Evolutionary conservation across 2,329 filamentous ascomycete species (phyloP).

Genomic region (Fusarium fracticaudum): DNA sequence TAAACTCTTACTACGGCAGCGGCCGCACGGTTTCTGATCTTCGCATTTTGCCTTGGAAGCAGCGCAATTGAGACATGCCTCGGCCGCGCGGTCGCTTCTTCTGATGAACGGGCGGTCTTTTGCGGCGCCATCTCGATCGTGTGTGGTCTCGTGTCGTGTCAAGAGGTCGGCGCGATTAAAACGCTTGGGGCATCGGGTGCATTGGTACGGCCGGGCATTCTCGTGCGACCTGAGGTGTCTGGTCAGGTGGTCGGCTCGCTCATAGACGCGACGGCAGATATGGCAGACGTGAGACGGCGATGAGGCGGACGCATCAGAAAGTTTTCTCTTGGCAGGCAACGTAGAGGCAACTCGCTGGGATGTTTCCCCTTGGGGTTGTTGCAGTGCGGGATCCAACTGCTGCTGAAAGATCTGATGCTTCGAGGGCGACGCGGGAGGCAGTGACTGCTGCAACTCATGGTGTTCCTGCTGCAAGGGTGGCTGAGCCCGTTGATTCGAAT

Average conservation of each 20-base stretch:
- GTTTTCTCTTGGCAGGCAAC: slow-evolving; percentile 38
- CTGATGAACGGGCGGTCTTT: slow-evolving; percentile 42
- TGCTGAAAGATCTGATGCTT: slow-evolving; percentile 31
- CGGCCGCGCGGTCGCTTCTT: slow-evolving; percentile 39
- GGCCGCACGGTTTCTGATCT: slow-evolving; percentile 41
- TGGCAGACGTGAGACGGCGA: slow-evolving; percentile 42
- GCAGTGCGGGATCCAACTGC: slow-evolving; percentile 29
- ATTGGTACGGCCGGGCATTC: slow-evolving; percentile 42
- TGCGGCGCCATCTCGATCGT: slow-evolving; percentile 41
- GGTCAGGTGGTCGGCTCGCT: slow-evolving; percentile 41
- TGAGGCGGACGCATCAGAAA: slow-evolving; percentile 39
- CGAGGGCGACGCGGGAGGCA: slow-evolving; percentile 25
- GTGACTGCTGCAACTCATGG: slow-evolving; percentile 26
- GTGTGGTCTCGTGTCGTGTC: slow-evolving; percentile 41
- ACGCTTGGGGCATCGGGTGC: slow-evolving; percentile 41
- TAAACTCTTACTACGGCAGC: slow-evolving; percentile 41
- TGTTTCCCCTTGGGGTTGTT: slow-evolving; percentile 15
- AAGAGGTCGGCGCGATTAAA: slow-evolving; percentile 42
- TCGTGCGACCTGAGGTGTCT: slow-evolving; percentile 42
- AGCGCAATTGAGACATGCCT: slow-evolving; percentile 42
- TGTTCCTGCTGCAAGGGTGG: slow-evolving; percentile 28
- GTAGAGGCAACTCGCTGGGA: slow-evolving; percentile 22
- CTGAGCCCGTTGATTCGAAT: slow-evolving; percentile 29
- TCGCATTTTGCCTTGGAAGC: slow-evolving; percentile 43
- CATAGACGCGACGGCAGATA: slow-evolving; percentile 42